Evolutionary conservation across 805 yeast genomes (phyloP).

Genomic region (Cyberlindnera bimundalis): DNA sequence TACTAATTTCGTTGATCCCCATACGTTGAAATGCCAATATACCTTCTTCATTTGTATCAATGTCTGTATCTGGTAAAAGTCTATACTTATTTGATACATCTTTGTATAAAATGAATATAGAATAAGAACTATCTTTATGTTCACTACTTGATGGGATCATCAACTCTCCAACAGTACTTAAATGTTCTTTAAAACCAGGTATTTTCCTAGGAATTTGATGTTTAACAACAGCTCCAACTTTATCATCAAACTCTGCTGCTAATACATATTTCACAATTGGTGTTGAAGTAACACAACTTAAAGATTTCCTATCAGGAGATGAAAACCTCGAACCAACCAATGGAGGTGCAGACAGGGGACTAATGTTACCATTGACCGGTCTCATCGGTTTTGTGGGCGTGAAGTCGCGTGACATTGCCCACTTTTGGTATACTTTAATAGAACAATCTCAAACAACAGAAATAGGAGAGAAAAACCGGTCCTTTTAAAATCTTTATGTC

Average conservation of each 20-base stretch:
- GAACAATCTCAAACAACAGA: no score
- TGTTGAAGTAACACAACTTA: slow-evolving; percentile 7
- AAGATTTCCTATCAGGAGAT: slow-evolving; percentile 4
- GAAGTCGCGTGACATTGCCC: slow-evolving; percentile 8
- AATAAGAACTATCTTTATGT: slow-evolving; percentile 52
- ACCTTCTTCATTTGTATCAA: slow-evolving; percentile 17
- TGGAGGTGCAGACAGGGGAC: not conserved
- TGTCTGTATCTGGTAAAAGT: slow-evolving; percentile 20
- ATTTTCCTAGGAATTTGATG: slow-evolving; percentile 54
- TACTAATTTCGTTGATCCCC: slow-evolving; percentile 16
- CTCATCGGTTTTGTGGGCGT: slow-evolving; percentile 4
- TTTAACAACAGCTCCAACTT: slow-evolving; percentile 63
- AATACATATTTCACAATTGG: slow-evolving; percentile 52
- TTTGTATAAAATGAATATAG: slow-evolving; percentile 50
- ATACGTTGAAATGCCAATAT: slow-evolving; percentile 12
- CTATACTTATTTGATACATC: slow-evolving; percentile 28
- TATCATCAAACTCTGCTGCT: slow-evolving; percentile 78
- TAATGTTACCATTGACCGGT: not conserved
- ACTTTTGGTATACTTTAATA: no score
- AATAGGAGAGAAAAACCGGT: no score
- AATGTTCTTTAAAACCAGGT: slow-evolving; percentile 34
- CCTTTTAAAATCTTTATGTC: no score
- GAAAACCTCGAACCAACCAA: not conserved
- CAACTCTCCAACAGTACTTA: slow-evolving; percentile 45
- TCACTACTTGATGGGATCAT: slow-evolving; percentile 64